A percentile compares a stretch with the other conserved stretches of the same genome.
These are phyloP conservation scores for Lentinula aciculospora DNA, from an alignment of 768 basidiomycete species.

Conservation along the genomic window DNA sequence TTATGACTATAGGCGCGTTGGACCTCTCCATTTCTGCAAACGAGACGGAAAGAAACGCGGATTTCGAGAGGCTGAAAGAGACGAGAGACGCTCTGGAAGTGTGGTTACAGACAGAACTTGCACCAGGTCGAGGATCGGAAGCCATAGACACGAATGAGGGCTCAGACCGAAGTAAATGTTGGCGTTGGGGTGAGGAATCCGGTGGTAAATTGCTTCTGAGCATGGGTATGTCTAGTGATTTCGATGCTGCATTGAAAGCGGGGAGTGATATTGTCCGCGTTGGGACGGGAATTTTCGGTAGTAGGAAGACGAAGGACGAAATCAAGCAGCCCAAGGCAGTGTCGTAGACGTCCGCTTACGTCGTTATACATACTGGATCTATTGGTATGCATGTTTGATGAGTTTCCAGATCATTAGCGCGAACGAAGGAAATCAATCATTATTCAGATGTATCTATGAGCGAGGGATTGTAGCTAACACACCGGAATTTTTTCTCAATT, in stretches of 20 bases:
- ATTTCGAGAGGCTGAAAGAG: constrained; percentile 67
- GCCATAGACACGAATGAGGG: too few species aligned
- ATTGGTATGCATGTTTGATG: too few species aligned
- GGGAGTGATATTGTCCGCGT: constrained; percentile 89
- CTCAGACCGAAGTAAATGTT: constrained; percentile 18
- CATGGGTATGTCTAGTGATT: constrained; percentile 98
- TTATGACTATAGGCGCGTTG: constrained; percentile 96
- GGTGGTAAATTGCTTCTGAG: constrained; percentile 57
- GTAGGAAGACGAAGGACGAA: constrained; percentile 50
- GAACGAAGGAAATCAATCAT: too few species aligned
- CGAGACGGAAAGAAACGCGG: constrained; percentile 47
- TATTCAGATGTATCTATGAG: too few species aligned
- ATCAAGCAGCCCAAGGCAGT: background rate
- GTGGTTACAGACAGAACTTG: constrained; percentile 28
- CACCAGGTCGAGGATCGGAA: too few species aligned
- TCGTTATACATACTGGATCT: too few species aligned
- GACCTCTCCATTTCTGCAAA: constrained; percentile 55
- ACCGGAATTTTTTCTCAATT: too few species aligned
- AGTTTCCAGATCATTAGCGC: too few species aligned
- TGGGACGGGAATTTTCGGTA: constrained; percentile 87
- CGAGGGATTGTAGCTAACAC: too few species aligned
- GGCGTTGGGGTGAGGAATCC: constrained; percentile 38
- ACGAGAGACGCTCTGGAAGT: constrained; percentile 56
- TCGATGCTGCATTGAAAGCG: constrained; percentile 75
- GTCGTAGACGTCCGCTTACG: too few species aligned